Conservation (phyloP, 176 grass and related monocot species). For the Zizania latifolia region DNA sequence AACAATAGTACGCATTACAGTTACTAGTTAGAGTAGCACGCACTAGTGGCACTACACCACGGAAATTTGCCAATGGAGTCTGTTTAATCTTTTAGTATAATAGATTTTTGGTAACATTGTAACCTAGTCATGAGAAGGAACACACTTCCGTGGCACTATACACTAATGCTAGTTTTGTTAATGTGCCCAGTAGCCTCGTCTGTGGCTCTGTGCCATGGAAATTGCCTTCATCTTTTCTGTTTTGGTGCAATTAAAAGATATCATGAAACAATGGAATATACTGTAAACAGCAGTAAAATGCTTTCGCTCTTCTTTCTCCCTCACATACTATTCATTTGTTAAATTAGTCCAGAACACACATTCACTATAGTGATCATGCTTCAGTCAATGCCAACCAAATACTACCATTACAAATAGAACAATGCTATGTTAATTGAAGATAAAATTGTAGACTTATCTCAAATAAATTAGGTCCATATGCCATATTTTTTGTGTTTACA, state of each 20-base stretch:
- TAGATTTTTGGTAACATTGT: neutral
- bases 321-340: neutral
- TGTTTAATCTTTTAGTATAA: neutral
- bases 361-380: neutral
- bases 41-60: neutral
- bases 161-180: neutral
- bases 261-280: neutral
- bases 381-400: neutral
- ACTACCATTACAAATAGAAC: neutral
- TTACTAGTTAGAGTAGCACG: neutral
- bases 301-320: neutral
- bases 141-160: neutral
- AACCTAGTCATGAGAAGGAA: neutral
- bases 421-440: neutral
- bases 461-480: neutral
- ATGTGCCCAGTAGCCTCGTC: neutral
- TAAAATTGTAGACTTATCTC: neutral
- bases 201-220: neutral
- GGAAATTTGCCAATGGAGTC: neutral
- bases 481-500: neutral
- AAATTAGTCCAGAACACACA: neutral
- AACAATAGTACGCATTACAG: neutral
- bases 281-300: neutral
- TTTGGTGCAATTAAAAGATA: slow-evolving; percentile 9
- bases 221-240: neutral